A percentile compares a stretch with the other conserved stretches of the same genome.
phyloP scores from a whole-genome alignment of 352 stramenopile genomes.

The Poterioochromonas sp. region DNA sequence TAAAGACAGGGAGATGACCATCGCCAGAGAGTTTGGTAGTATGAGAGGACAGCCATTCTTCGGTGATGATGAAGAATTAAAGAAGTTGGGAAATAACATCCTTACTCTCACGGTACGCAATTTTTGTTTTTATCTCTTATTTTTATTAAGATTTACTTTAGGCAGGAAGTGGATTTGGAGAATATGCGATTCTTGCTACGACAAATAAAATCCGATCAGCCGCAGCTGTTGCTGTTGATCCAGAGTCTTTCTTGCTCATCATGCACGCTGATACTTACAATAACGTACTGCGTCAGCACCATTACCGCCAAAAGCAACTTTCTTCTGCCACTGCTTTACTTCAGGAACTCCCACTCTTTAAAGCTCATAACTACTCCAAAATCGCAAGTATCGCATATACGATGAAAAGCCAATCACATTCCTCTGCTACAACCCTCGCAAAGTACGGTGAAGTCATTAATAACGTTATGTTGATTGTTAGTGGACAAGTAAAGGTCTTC shows the following conservation, averaged over 20 bases:
- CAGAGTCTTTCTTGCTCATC: conserved; percentile 4
- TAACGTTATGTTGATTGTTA: background rate
- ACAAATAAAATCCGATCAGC: conserved; percentile 11
- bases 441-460: background rate
- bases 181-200: conserved; percentile 23
- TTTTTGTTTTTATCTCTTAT: background rate
- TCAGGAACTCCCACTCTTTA: background rate
- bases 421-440: background rate
- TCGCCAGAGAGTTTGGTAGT: background rate
- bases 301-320: conserved; percentile 26
- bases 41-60: background rate
- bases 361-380: background rate
- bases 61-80: conserved; percentile 20
- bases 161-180: conserved; percentile 24
- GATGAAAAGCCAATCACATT: conserved; percentile 14
- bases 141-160: background rate
- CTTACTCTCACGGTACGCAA: background rate
- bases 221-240: background rate
- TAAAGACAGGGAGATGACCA: conserved; percentile 32
- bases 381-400: conserved; percentile 6
- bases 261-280: conserved; percentile 31
- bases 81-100: conserved; percentile 4
- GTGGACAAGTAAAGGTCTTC: conserved; percentile 18
- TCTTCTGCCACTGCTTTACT: conserved; percentile 9
- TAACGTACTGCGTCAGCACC: conserved; percentile 20